Evolutionary conservation across 2,329 filamentous ascomycete genomes (phyloP).

Genomic region (Elsinoe fawcettii): DNA sequence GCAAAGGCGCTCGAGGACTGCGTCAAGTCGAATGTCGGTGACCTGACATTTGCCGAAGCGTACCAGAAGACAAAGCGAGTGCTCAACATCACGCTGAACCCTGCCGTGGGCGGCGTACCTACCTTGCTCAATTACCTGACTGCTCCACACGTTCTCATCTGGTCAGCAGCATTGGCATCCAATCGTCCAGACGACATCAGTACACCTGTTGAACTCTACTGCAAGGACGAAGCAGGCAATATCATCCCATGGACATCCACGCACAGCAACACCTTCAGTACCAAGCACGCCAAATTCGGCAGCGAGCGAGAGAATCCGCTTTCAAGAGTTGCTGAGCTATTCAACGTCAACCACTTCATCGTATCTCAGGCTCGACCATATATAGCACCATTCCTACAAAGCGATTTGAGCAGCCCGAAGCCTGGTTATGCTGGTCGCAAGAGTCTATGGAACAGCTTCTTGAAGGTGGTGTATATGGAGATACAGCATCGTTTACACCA

Average conservation of each 20-base stretch:
- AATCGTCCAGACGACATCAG: slow-evolving; percentile 61
- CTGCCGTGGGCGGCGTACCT: slow-evolving; percentile 65
- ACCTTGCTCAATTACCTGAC: slow-evolving; percentile 87
- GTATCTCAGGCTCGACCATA: slow-evolving; percentile 88
- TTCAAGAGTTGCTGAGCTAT: slow-evolving; percentile 67
- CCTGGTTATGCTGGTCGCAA: slow-evolving; percentile 51
- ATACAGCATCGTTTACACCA: slow-evolving; percentile 73
- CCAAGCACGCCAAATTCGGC: slow-evolving; percentile 56
- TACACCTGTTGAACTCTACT: slow-evolving; percentile 60
- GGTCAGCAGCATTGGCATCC: slow-evolving; percentile 70
- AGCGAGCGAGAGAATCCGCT: slow-evolving; percentile 61
- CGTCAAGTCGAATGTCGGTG: slow-evolving; percentile 75
- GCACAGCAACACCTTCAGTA: slow-evolving; percentile 56
- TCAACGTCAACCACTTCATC: slow-evolving; percentile 94
- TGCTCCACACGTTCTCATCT: slow-evolving; percentile 82
- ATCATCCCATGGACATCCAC: slow-evolving; percentile 66
- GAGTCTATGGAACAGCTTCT: slow-evolving; percentile 40
- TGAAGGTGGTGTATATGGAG: slow-evolving; percentile 59
- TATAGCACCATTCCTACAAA: slow-evolving; percentile 74
- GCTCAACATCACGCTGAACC: slow-evolving; percentile 83
- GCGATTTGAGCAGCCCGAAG: slow-evolving; percentile 68
- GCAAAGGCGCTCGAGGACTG: slow-evolving; percentile 74
- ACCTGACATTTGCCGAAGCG: slow-evolving; percentile 88
- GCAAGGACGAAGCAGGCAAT: slow-evolving; percentile 65
- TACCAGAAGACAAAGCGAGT: slow-evolving; percentile 77